These are phyloP conservation scores for Alternaria metachromatica DNA, from an alignment of 2,329 filamentous ascomycete genomes.

Conservation along the genomic window DNA sequence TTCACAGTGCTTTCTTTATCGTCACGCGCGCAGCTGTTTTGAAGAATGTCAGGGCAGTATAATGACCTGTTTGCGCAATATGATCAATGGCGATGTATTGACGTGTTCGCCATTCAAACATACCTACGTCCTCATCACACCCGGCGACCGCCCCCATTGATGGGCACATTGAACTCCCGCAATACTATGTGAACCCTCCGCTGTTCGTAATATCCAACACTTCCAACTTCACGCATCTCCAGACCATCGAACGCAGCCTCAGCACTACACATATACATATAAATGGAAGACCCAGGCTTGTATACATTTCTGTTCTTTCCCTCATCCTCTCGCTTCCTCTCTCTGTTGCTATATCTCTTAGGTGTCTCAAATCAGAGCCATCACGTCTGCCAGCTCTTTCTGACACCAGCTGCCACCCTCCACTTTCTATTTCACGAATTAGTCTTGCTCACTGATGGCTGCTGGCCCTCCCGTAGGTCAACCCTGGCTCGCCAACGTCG, in stretches of 20 bases:
- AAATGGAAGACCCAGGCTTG: neutral
- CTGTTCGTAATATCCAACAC: constrained; percentile 16
- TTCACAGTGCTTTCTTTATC: neutral
- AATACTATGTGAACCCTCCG: neutral
- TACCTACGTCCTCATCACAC: neutral
- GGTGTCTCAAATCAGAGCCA: neutral
- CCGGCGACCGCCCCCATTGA: neutral
- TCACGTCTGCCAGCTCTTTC: neutral
- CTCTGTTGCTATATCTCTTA: neutral
- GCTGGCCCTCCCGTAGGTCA: constrained; percentile 35
- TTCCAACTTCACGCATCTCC: constrained; percentile 20
- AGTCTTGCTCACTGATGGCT: constrained; percentile 25
- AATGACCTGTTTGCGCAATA: neutral
- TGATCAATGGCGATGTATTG: neutral
- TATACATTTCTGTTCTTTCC: neutral
- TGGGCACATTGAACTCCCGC: neutral
- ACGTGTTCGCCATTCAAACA: constrained; percentile 17
- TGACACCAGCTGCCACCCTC: neutral
- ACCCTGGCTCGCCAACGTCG: constrained; percentile 39
- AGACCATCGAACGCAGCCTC: neutral
- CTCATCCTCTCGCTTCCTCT: neutral
- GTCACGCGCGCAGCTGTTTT: neutral
- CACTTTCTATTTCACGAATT: neutral
- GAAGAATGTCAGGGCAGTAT: neutral
- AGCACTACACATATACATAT: neutral